These are phyloP conservation scores for Leptosphaerulina australis DNA, from an alignment of 2,329 filamentous ascomycete species.

Conservation along the genomic window DNA sequence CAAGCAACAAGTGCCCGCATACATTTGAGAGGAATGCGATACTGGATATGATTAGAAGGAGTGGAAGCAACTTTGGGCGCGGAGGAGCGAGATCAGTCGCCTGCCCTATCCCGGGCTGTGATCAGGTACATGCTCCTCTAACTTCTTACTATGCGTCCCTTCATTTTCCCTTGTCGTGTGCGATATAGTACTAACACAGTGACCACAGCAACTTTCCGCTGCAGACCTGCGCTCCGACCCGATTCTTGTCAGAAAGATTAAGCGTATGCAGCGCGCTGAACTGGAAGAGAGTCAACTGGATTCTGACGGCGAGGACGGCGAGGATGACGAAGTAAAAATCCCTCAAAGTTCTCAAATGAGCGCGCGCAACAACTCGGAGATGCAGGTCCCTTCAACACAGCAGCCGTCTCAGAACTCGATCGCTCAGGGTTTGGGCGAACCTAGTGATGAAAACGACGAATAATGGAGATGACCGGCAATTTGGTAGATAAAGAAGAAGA, in stretches of 20 bases:
- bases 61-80: conserved; percentile 21
- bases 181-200: not conserved
- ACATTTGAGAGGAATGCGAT: conserved; percentile 73
- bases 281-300: conserved; percentile 31
- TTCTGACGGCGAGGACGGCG: conserved; percentile 37
- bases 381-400: conserved; percentile 14
- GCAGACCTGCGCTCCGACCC: conserved; percentile 39
- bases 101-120: conserved; percentile 71
- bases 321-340: not conserved
- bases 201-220: conserved; percentile 40
- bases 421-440: conserved; percentile 31
- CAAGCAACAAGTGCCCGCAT: conserved; percentile 71
- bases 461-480: not conserved
- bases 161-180: not conserved
- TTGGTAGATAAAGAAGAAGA: not conserved
- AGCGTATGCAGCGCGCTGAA: conserved; percentile 43
- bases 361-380: not conserved
- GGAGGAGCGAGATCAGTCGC: conserved; percentile 49
- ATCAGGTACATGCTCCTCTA: conserved; percentile 46
- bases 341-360: not conserved
- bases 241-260: conserved; percentile 47
- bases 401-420: conserved; percentile 25
- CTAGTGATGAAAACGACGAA: conserved; percentile 20
- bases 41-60: conserved; percentile 56
- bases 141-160: not conserved